Evolutionary conservation across 2,329 filamentous ascomycete species (phyloP).

Genomic region (Graphium sp.): DNA sequence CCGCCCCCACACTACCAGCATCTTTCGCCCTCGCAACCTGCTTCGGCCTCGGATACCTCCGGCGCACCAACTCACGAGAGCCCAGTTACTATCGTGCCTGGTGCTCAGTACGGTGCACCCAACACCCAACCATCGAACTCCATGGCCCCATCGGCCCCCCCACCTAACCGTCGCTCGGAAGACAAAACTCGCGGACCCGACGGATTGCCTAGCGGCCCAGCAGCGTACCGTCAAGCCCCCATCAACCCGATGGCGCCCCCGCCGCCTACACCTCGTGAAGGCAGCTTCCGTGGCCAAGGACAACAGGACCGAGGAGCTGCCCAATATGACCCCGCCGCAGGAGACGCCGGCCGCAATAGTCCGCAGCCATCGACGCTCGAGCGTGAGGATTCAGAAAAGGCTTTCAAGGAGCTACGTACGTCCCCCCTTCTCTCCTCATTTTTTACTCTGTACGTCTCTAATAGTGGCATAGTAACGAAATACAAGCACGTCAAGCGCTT

Average conservation of each 20-base stretch:
- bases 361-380: constrained; percentile 31
- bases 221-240: neutral
- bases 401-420: constrained; percentile 40
- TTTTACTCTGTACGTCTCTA: constrained; percentile 19
- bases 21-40: constrained; percentile 21
- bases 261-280: neutral
- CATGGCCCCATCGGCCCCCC: constrained; percentile 22
- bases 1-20: constrained; percentile 21
- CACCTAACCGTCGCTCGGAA: constrained; percentile 26
- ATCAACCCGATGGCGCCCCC: neutral
- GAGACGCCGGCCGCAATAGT: constrained; percentile 35
- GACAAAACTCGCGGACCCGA: constrained; percentile 20
- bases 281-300: neutral
- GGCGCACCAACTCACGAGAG: constrained; percentile 1
- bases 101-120: constrained; percentile 6
- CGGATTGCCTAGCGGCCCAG: too few species aligned
- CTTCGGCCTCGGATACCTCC: constrained; percentile 3
- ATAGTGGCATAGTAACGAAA: constrained; percentile 52
- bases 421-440: constrained; percentile 6
- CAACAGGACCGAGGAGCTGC: constrained; percentile 6
- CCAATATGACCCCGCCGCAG: constrained; percentile 25
- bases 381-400: constrained; percentile 31
- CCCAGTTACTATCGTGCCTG: too few species aligned
- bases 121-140: constrained; percentile 30
- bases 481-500: constrained; percentile 97